phyloP scores from a whole-genome alignment of 108 stramenopile species.

The Cyclostephanos invisitatus region DNA sequence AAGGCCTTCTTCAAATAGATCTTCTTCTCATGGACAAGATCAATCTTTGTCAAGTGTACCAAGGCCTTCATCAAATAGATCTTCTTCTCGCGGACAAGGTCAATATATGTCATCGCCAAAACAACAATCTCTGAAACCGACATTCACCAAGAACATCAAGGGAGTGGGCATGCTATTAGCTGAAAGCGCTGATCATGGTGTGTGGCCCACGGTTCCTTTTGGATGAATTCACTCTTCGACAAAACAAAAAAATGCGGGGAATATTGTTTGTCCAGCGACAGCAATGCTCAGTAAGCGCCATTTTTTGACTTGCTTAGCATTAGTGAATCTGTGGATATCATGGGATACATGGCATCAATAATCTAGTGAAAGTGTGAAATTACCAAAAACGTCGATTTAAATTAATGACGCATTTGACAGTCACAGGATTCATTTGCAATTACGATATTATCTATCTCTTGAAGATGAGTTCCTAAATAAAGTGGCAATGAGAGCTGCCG shows the following conservation, averaged over 20 bases:
- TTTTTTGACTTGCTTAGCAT: background rate
- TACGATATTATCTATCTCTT: background rate
- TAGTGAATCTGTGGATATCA: background rate
- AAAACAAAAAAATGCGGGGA: background rate
- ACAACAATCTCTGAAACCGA: conserved; percentile 35
- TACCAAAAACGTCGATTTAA: background rate
- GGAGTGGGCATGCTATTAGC: conserved; percentile 48
- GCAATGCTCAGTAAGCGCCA: background rate
- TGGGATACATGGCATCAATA: background rate
- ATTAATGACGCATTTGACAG: background rate
- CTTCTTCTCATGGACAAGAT: conserved; percentile 14
- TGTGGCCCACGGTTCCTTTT: conserved; percentile 57
- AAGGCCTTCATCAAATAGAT: conserved; percentile 13
- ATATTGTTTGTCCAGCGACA: background rate
- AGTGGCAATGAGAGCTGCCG: background rate
- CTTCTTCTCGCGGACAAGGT: conserved; percentile 13
- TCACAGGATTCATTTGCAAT: background rate
- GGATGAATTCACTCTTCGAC: conserved; percentile 14
- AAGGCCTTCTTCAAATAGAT: conserved; percentile 14
- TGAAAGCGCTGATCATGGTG: conserved; percentile 35
- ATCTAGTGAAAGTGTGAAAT: background rate
- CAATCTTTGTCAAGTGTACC: conserved; percentile 10
- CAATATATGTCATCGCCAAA: background rate
- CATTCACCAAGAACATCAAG: conserved; percentile 46
- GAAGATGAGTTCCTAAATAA: background rate